These are phyloP conservation scores for Voacanga thouarsii DNA, from an alignment of 257 asterid species.

Conservation along the genomic window DNA sequence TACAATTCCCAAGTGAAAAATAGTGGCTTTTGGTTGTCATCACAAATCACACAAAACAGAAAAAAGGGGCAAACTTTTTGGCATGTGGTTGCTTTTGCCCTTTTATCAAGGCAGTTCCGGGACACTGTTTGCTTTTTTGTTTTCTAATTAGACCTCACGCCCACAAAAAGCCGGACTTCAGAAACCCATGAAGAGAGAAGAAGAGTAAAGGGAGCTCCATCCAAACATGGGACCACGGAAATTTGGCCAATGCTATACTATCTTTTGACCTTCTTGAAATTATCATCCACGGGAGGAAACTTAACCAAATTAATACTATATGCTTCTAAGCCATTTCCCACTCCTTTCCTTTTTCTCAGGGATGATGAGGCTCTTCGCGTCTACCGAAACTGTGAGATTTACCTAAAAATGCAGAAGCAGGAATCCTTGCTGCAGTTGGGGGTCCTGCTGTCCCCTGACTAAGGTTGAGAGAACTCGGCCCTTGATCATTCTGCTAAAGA, in stretches of 20 bases:
- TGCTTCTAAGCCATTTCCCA: not conserved
- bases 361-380: not conserved
- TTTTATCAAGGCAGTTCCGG: constrained; percentile 25
- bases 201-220: constrained; percentile 20
- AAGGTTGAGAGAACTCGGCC: not conserved
- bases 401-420: not conserved
- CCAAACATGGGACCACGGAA: constrained; percentile 27
- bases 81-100: constrained; percentile 45
- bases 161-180: constrained; percentile 24
- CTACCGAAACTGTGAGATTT: not conserved
- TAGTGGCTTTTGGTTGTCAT: constrained; percentile 27
- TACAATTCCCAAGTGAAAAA: constrained; percentile 14
- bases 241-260: constrained; percentile 1
- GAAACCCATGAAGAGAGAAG: constrained; percentile 29
- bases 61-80: constrained; percentile 14
- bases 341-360: no score
- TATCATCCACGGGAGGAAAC: not conserved
- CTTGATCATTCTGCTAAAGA: not conserved
- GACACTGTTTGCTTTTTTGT: constrained; percentile 10
- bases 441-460: not conserved
- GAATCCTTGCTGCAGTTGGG: not conserved
- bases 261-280: constrained; percentile 8
- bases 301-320: not conserved
- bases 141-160: constrained; percentile 25
- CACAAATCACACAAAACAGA: not conserved